A percentile compares a stretch with the other conserved stretches of the same genome.
Conservation (phyloP, 805 yeast genomes). For the Nakazawaea molendinolei region DNA sequence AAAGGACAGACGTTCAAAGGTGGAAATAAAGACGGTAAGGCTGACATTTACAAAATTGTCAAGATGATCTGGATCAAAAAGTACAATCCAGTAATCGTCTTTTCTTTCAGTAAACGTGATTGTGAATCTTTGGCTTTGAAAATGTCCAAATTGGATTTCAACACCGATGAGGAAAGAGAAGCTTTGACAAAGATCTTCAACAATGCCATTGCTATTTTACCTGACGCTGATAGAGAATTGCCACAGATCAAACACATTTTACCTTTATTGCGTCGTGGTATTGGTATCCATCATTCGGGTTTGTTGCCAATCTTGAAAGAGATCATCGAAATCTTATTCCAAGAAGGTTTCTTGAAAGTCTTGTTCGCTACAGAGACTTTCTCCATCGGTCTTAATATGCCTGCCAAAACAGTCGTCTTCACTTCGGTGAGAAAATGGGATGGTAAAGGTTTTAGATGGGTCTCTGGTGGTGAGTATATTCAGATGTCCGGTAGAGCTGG, state of each 20-base stretch:
- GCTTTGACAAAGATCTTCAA: conserved; percentile 84
- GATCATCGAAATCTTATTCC: conserved; percentile 92
- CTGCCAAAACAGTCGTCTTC: conserved; percentile 97
- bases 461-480: conserved; percentile 98
- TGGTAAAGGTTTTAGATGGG: conserved; percentile 97
- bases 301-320: conserved; percentile 88
- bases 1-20: conserved; percentile 83
- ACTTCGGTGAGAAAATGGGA: conserved; percentile 98
- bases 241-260: conserved; percentile 92
- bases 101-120: conserved; percentile 95
- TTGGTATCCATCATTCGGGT: conserved; percentile 98
- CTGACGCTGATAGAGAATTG: conserved; percentile 84
- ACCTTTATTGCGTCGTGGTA: conserved; percentile 88
- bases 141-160: conserved; percentile 93
- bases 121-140: conserved; percentile 92
- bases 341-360: conserved; percentile 92
- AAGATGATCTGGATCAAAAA: conserved; percentile 97
- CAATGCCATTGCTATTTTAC: conserved; percentile 82
- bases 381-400: conserved; percentile 98
- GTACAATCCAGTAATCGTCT: conserved; percentile 96
- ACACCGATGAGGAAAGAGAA: conserved; percentile 88
- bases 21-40: conserved; percentile 65
- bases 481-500: conserved; percentile 99
- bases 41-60: conserved; percentile 93
- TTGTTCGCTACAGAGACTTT: conserved; percentile 97